phyloP scores from a whole-genome alignment of 495 filamentous ascomycete genomes.

The Penicillium macrosclerotiorum region DNA sequence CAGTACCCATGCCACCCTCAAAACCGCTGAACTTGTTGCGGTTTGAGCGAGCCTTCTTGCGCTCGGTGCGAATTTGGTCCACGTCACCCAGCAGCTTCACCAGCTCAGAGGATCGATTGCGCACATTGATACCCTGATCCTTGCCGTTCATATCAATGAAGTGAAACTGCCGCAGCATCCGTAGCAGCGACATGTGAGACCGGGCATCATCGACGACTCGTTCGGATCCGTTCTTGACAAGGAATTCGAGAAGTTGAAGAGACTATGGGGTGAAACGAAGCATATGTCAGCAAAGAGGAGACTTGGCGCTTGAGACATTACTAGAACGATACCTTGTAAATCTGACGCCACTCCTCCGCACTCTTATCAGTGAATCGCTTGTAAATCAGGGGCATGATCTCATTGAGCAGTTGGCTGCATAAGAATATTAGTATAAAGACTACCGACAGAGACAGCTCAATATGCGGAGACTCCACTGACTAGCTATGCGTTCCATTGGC shows the following conservation, averaged over 20 bases:
- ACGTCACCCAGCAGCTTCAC: slow-evolving; percentile 92
- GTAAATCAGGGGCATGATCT: slow-evolving; percentile 99
- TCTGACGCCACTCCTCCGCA: slow-evolving; percentile 98
- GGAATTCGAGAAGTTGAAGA: slow-evolving; percentile 93
- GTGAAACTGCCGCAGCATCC: slow-evolving; percentile 99
- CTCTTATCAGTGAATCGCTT: slow-evolving; percentile 98
- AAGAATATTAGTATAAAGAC: slow-evolving; percentile 19
- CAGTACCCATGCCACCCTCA: slow-evolving; percentile 69
- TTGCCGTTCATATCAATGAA: slow-evolving; percentile 96
- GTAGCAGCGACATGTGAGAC: slow-evolving; percentile 88
- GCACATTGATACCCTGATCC: slow-evolving; percentile 97
- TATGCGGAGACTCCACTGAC: slow-evolving; percentile 51
- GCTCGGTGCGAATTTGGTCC: slow-evolving; percentile 84
- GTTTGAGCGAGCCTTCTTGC: slow-evolving; percentile 88
- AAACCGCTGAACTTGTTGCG: slow-evolving; percentile 93
- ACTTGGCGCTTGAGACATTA: neutral
- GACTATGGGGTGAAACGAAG: slow-evolving; percentile 41
- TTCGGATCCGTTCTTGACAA: slow-evolving; percentile 98
- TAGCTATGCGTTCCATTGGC: slow-evolving; percentile 98
- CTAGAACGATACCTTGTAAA: slow-evolving; percentile 87
- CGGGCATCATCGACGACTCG: slow-evolving; percentile 96
- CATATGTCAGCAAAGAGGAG: neutral
- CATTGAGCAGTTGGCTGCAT: slow-evolving; percentile 86
- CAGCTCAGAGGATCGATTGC: slow-evolving; percentile 92
- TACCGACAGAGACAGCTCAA: slow-evolving; percentile 3